A percentile compares a stretch with the other conserved stretches of the same genome.
Evolutionary conservation across 129 eudicot species (phyloP).

Genomic region (Gnaphalium uliginosum): DNA sequence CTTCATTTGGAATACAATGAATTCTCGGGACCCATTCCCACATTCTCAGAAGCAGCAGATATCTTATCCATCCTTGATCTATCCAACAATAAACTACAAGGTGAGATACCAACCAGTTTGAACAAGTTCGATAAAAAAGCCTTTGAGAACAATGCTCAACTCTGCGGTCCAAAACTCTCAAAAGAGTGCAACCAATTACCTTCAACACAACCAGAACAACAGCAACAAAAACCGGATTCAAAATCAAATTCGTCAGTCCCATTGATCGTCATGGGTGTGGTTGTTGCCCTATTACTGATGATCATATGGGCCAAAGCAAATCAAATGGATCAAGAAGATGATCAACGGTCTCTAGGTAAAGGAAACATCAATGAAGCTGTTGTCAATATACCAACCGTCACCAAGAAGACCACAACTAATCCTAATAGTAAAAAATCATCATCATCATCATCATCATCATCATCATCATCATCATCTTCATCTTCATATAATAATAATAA

Average conservation of each 20-base stretch:
- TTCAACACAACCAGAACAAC: neutral
- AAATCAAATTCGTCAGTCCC: conserved; percentile 13
- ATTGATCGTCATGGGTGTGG: conserved; percentile 52
- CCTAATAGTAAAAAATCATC: conserved; percentile 15
- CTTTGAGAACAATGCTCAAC: conserved; percentile 48
- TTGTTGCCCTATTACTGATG: conserved; percentile 44
- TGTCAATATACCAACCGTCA: conserved; percentile 33
- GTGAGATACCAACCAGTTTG: conserved; percentile 60
- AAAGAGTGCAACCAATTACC: conserved; percentile 36
- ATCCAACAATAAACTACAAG: conserved; percentile 59
- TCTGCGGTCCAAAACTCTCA: conserved; percentile 51
- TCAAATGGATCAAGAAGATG: conserved; percentile 27
- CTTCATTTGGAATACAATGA: conserved; percentile 51
- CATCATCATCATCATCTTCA: neutral
- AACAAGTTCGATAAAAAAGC: conserved; percentile 38
- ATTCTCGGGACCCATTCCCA: conserved; percentile 62
- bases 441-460: neutral
- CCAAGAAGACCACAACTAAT: conserved; percentile 10
- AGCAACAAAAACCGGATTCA: neutral
- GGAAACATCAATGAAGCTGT: conserved; percentile 41
- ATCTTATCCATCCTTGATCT: conserved; percentile 40
- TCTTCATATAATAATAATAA: neutral
- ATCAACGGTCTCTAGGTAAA: conserved; percentile 33
- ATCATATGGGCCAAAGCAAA: conserved; percentile 41
- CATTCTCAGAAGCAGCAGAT: conserved; percentile 34